phyloP scores from a whole-genome alignment of 179 eudicot species.

The Amaranthus tricolor region DNA sequence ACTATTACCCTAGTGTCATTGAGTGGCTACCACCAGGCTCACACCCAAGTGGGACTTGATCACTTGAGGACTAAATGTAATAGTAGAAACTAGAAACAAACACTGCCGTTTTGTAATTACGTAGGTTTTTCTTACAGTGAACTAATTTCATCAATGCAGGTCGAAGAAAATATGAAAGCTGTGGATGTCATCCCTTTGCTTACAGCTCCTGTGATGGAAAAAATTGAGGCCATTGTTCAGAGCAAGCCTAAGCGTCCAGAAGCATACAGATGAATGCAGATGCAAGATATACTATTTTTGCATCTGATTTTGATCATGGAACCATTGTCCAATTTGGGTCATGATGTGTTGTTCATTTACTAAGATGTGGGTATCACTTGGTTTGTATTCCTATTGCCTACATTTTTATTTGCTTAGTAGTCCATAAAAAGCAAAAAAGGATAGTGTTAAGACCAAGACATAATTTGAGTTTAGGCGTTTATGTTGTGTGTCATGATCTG shows the following conservation, averaged over 20 bases:
- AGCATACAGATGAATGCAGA: slow-evolving; percentile 56
- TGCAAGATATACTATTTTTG: background rate
- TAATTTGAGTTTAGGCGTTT: too few relatives aligned
- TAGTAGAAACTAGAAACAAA: background rate
- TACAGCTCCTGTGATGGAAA: slow-evolving; percentile 78
- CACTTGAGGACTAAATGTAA: too few relatives aligned
- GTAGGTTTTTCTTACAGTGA: background rate
- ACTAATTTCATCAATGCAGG: slow-evolving; percentile 38
- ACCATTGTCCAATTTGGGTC: background rate
- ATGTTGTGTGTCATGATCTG: too few relatives aligned
- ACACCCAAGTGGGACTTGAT: too few relatives aligned
- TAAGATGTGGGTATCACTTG: background rate
- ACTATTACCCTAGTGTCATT: too few relatives aligned
- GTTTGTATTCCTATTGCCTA: background rate
- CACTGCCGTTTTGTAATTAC: background rate
- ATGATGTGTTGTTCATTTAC: background rate
- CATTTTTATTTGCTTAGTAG: too few relatives aligned
- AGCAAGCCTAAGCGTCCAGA: slow-evolving; percentile 96
- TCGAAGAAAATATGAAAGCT: slow-evolving; percentile 94
- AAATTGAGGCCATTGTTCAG: slow-evolving; percentile 83
- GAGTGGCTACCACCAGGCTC: too few relatives aligned
- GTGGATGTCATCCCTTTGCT: slow-evolving; percentile 75
- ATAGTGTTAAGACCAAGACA: too few relatives aligned
- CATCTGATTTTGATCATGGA: background rate
- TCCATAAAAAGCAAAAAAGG: too few relatives aligned